Conservation (phyloP, 2,329 filamentous ascomycete species). For the Neocatenulostroma microsporum region DNA sequence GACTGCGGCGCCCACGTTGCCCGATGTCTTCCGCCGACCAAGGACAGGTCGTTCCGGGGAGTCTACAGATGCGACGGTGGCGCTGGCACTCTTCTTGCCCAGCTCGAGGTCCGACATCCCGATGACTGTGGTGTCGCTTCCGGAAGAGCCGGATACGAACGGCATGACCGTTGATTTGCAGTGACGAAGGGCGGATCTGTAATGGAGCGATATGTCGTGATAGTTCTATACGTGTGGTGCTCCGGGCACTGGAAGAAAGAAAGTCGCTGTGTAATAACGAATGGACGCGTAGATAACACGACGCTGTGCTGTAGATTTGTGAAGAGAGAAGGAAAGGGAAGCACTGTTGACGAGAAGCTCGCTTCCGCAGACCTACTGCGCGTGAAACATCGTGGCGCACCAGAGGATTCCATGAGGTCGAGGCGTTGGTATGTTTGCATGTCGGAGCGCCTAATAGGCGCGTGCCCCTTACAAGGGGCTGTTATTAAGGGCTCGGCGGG, state of each 20-base stretch:
- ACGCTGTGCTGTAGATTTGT: no score
- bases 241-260: not conserved
- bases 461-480: not conserved
- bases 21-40: slow-evolving; percentile 16
- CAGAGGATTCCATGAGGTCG: not conserved
- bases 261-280: no score
- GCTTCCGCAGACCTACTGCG: not conserved
- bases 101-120: slow-evolving; percentile 14
- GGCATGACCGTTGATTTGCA: not conserved
- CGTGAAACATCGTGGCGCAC: not conserved
- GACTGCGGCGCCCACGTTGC: slow-evolving; percentile 8
- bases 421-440: slow-evolving; percentile 3
- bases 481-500: not conserved
- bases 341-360: no score
- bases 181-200: not conserved
- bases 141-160: not conserved
- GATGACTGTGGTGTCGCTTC: slow-evolving; percentile 6
- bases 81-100: slow-evolving; percentile 10
- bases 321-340: no score
- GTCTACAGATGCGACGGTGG: slow-evolving; percentile 14
- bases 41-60: slow-evolving; percentile 14
- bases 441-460: not conserved
- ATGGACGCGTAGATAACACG: no score
- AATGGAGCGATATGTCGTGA: no score
- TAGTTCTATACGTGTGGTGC: no score